Conservation (phyloP, 1,284 basidiomycete species). For the Ceratobasidium sp. region DNA sequence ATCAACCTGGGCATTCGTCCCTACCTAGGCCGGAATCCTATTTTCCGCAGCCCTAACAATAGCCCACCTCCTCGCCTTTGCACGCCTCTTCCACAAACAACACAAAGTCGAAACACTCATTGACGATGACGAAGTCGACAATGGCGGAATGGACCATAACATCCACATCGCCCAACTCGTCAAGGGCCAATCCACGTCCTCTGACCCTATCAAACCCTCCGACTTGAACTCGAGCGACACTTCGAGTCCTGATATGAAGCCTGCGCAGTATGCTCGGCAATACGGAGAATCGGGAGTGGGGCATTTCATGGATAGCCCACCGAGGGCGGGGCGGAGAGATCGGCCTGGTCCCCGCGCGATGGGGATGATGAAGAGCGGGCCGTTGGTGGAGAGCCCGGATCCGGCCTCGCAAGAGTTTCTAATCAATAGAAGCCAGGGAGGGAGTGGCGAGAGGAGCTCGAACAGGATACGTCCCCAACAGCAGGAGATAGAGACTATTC, state of each 20-base stretch:
- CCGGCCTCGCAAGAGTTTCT: constrained; percentile 16
- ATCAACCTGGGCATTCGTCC: background rate
- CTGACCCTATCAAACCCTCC: background rate
- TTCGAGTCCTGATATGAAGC: background rate
- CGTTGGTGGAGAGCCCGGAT: constrained; percentile 34
- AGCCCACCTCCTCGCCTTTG: constrained; percentile 23
- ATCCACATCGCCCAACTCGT: constrained; percentile 25
- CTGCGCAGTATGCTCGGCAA: constrained; percentile 5
- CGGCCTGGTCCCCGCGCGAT: too few species aligned
- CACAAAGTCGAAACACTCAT: constrained; percentile 33
- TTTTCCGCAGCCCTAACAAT: constrained; percentile 23
- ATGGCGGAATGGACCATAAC: constrained; percentile 35
- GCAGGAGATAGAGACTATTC: background rate
- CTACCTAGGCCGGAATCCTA: constrained; percentile 33
- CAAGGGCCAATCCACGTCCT: background rate
- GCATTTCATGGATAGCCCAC: constrained; percentile 27
- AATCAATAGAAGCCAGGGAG: background rate
- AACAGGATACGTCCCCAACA: background rate
- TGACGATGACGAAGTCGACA: constrained; percentile 24
- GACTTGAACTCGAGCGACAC: background rate
- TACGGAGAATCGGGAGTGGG: constrained; percentile 36
- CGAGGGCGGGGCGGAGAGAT: background rate
- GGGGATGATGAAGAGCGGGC: background rate
- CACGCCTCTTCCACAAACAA: constrained; percentile 36
- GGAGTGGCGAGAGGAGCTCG: background rate